Conservation (phyloP, 257 asterid species). For the Prunella vulgaris region DNA sequence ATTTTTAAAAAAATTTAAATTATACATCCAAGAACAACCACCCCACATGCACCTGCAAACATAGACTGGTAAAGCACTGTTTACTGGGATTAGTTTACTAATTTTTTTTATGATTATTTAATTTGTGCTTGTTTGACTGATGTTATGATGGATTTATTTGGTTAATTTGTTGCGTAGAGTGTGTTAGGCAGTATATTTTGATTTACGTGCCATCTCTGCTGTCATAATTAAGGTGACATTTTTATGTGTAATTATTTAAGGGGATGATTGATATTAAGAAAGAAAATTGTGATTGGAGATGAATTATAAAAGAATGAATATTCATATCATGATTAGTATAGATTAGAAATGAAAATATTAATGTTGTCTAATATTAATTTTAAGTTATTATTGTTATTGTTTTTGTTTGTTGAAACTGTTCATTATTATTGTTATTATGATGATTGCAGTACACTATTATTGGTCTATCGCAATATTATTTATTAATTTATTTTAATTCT, state of each 20-base stretch:
- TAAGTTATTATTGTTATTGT: too few relatives aligned
- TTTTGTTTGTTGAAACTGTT: too few relatives aligned
- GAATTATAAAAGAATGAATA: too few relatives aligned
- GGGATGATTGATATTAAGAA: not conserved
- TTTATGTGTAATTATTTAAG: not conserved
- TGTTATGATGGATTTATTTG: slow-evolving; percentile 15
- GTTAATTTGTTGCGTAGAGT: slow-evolving; percentile 3
- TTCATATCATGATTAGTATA: too few relatives aligned
- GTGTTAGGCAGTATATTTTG: slow-evolving; percentile 9
- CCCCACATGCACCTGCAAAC: slow-evolving; percentile 42
- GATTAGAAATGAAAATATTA: too few relatives aligned
- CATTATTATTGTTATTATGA: too few relatives aligned
- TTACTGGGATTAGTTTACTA: slow-evolving; percentile 20
- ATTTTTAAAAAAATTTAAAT: too few relatives aligned
- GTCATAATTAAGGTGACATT: not conserved
- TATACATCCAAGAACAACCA: slow-evolving; percentile 23
- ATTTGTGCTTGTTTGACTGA: slow-evolving; percentile 29
- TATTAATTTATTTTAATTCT: too few relatives aligned
- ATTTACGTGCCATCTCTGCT: not conserved
- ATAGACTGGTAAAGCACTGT: slow-evolving; percentile 19
- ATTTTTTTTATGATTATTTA: not conserved
- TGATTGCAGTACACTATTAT: too few relatives aligned
- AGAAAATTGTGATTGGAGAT: too few relatives aligned
- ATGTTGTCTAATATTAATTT: too few relatives aligned
- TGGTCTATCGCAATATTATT: too few relatives aligned